Conservation (phyloP, 768 basidiomycete genomes). For the Gymnopilus dilepis region DNA sequence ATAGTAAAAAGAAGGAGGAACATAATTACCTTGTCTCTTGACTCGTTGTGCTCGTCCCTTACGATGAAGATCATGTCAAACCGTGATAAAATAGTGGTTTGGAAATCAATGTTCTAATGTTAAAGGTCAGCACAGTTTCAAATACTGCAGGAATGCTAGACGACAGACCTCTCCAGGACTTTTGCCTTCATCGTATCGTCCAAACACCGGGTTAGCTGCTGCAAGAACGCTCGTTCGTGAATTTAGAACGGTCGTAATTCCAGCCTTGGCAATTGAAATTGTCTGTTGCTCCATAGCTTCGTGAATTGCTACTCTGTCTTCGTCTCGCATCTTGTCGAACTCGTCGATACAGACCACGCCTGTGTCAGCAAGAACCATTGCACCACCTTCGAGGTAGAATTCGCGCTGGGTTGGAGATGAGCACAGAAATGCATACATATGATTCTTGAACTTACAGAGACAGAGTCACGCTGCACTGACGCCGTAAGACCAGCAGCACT, state of each 20-base stretch:
- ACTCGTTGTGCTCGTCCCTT: conserved; percentile 96
- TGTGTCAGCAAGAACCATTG: conserved; percentile 98
- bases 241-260: conserved; percentile 97
- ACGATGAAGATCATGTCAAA: conserved; percentile 99
- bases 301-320: conserved; percentile 98
- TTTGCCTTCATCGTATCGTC: conserved; percentile 94
- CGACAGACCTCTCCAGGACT: conserved; percentile 85
- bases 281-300: conserved; percentile 99
- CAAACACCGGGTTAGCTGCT: conserved; percentile 97
- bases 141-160: conserved; percentile 1
- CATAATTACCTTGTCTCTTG: conserved; percentile 77
- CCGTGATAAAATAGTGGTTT: conserved; percentile 96
- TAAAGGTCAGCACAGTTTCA: conserved; percentile 6
- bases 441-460: conserved; percentile 64
- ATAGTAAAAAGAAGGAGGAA: background rate
- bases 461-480: conserved; percentile 91
- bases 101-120: conserved; percentile 89
- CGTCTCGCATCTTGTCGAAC: conserved; percentile 99
- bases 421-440: conserved; percentile 1
- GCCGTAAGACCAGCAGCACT: conserved; percentile 99
- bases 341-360: conserved; percentile 99
- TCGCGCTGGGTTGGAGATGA: conserved; percentile 70
- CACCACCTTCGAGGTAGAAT: conserved; percentile 98
- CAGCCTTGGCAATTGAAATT: conserved; percentile 98
- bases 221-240: conserved; percentile 95